phyloP scores from a whole-genome alignment of 83 land plant genomes.

The Isoetes engelmannii region DNA sequence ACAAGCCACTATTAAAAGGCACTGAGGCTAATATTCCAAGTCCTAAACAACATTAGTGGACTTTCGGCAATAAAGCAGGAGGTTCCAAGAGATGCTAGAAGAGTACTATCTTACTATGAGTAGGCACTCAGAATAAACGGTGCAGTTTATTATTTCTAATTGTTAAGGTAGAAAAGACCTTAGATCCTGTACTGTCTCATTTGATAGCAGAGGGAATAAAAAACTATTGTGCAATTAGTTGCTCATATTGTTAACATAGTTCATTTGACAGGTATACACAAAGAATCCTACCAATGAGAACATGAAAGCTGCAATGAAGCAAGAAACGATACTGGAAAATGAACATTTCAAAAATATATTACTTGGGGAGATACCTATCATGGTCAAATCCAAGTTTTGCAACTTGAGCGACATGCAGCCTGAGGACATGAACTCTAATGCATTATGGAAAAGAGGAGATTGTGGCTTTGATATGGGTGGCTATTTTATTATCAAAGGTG shows the following conservation, averaged over 20 bases:
- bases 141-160: no score
- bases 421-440: background rate
- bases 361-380: background rate
- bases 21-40: no score
- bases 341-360: background rate
- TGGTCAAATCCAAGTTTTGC: background rate
- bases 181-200: background rate
- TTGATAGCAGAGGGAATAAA: background rate
- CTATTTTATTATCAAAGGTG: conserved; percentile 1
- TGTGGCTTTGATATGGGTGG: background rate
- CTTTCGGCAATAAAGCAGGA: no score
- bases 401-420: background rate
- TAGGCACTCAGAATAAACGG: no score
- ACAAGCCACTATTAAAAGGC: no score
- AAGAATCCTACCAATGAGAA: background rate
- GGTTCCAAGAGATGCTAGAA: no score
- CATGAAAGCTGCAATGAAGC: background rate
- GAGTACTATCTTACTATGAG: no score
- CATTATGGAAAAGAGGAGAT: background rate
- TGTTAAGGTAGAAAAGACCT: background rate
- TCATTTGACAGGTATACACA: background rate
- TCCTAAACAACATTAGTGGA: no score
- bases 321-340: background rate
- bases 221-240: background rate
- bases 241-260: background rate